These are phyloP conservation scores for Colletotrichum australisinense DNA, from an alignment of 2,329 filamentous ascomycete genomes.

Conservation along the genomic window DNA sequence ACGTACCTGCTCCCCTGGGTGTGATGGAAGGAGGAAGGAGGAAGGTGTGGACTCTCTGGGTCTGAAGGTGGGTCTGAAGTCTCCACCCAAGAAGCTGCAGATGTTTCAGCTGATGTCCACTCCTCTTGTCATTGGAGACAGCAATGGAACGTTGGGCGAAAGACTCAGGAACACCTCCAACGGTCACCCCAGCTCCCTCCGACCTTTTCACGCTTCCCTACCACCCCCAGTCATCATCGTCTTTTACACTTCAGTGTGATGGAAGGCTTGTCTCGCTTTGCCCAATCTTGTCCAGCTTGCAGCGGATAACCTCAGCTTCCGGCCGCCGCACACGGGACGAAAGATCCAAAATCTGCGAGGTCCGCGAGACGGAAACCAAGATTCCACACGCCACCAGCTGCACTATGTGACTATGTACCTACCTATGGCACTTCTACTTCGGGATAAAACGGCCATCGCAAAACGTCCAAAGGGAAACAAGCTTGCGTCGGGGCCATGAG, in stretches of 20 bases:
- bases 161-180: slow-evolving; percentile 33
- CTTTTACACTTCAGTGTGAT: not conserved
- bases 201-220: not conserved
- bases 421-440: not conserved
- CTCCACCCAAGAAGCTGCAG: slow-evolving; percentile 24
- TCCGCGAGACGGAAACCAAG: slow-evolving; percentile 7
- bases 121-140: slow-evolving; percentile 35
- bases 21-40: not conserved
- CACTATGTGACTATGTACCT: too few species aligned
- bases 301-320: slow-evolving; percentile 28
- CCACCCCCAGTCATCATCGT: not conserved
- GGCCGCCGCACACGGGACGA: slow-evolving; percentile 29
- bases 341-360: slow-evolving; percentile 12
- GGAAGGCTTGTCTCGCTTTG: not conserved
- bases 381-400: not conserved
- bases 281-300: slow-evolving; percentile 1
- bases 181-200: slow-evolving; percentile 27
- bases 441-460: not conserved
- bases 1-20: not conserved
- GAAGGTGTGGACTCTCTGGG: not conserved
- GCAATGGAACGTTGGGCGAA: slow-evolving; percentile 32
- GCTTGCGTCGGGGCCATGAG: not conserved
- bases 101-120: slow-evolving; percentile 37
- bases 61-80: not conserved
- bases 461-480: not conserved